Evolutionary conservation across 148 eudicot species (phyloP).

Genomic region (Euryodendron excelsum): DNA sequence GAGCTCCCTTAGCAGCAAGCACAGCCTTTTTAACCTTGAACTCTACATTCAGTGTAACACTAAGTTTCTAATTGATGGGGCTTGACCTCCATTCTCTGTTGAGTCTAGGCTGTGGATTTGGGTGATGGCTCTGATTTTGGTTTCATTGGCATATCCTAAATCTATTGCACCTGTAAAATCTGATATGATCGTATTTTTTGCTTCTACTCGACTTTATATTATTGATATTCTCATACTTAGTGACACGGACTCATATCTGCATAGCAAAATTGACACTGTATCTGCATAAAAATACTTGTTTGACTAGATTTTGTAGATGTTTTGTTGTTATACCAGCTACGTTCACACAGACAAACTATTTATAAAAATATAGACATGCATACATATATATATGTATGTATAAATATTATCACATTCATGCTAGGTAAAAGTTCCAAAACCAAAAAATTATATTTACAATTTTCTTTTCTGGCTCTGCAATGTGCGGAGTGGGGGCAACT

Average conservation of each 20-base stretch:
- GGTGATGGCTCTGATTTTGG: constrained; percentile 1
- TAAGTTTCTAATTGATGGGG: background rate
- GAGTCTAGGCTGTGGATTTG: background rate
- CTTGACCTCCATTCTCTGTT: background rate
- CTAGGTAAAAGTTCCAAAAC: background rate
- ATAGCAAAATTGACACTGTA: too few relatives aligned
- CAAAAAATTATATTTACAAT: background rate
- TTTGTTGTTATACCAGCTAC: background rate
- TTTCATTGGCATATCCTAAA: background rate
- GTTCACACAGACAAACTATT: too few relatives aligned
- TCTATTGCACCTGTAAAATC: background rate
- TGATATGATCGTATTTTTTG: background rate
- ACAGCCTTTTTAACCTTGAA: background rate
- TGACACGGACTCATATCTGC: background rate
- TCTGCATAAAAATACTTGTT: too few relatives aligned
- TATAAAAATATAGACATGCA: too few relatives aligned
- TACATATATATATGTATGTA: too few relatives aligned
- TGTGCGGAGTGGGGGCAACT: background rate
- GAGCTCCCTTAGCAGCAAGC: constrained; percentile 2
- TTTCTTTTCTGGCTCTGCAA: background rate
- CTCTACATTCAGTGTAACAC: background rate
- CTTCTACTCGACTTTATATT: background rate
- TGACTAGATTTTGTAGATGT: background rate
- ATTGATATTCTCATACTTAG: background rate
- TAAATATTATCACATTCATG: background rate